Evolutionary conservation across 345 rosid genomes (phyloP).

Genomic region (Barbarea vulgaris): DNA sequence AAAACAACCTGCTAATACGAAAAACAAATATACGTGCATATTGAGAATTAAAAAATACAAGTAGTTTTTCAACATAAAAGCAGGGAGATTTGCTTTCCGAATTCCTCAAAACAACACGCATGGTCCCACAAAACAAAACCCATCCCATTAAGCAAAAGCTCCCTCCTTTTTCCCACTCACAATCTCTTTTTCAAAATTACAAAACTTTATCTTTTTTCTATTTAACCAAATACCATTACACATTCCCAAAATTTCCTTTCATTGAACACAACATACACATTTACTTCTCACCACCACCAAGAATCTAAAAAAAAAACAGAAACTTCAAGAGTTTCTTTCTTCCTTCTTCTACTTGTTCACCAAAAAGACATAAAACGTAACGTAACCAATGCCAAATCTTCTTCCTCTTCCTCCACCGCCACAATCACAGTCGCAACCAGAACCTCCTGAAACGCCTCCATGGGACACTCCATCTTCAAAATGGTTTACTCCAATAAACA

Average conservation of each 20-base stretch:
- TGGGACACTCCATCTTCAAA: slow-evolving; percentile 43
- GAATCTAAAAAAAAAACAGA: neutral
- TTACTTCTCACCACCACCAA: slow-evolving; percentile 12
- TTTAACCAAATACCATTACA: slow-evolving; percentile 41
- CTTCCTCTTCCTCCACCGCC: slow-evolving; percentile 42
- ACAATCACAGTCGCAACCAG: slow-evolving; percentile 10
- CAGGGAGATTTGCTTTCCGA: slow-evolving; percentile 43
- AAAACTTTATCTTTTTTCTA: slow-evolving; percentile 47
- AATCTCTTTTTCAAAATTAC: slow-evolving; percentile 16
- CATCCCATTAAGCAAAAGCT: slow-evolving; percentile 45
- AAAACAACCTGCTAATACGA: neutral
- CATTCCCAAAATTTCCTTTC: slow-evolving; percentile 41
- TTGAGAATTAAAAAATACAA: slow-evolving; percentile 27
- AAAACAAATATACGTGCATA: neutral
- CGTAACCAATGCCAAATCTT: slow-evolving; percentile 47
- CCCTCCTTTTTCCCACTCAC: slow-evolving; percentile 35
- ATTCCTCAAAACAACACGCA: slow-evolving; percentile 43
- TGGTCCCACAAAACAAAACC: slow-evolving; percentile 50
- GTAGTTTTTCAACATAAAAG: slow-evolving; percentile 43
- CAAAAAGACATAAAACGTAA: slow-evolving; percentile 6
- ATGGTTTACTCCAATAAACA: slow-evolving; percentile 40
- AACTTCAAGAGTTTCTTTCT: slow-evolving; percentile 14
- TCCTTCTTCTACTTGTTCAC: slow-evolving; percentile 14
- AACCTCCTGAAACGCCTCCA: slow-evolving; percentile 42
- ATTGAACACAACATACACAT: slow-evolving; percentile 34